Evolutionary conservation across 257 asterid genomes (phyloP).

Genomic region (Marsdenia floribunda): DNA sequence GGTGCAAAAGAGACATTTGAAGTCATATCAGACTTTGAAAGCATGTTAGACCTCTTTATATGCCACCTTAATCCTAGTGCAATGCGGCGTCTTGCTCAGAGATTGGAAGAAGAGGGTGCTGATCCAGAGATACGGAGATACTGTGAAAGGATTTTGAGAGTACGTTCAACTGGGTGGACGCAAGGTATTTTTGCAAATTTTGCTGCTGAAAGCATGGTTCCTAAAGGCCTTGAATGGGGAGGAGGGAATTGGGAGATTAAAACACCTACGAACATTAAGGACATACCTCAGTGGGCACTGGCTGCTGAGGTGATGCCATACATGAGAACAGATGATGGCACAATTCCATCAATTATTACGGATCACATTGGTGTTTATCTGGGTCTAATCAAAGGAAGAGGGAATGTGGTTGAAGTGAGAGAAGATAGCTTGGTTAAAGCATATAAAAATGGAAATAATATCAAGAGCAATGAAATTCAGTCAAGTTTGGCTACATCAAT

Average conservation of each 20-base stretch:
- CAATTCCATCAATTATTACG: constrained; percentile 88
- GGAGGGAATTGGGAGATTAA: constrained; percentile 99
- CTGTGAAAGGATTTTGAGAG: constrained; percentile 94
- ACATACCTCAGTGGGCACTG: constrained; percentile 97
- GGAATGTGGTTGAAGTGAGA: constrained; percentile 88
- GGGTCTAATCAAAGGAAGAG: constrained; percentile 95
- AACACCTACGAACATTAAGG: constrained; percentile 82
- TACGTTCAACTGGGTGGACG: constrained; percentile 98
- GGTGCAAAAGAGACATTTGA: constrained; percentile 98
- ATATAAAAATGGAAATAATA: constrained; percentile 51
- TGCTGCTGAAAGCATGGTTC: constrained; percentile 99
- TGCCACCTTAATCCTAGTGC: constrained; percentile 99
- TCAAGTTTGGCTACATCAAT: constrained; percentile 39
- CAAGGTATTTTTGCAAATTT: constrained; percentile 98
- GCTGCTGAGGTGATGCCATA: constrained; percentile 99
- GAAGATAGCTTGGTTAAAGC: constrained; percentile 87
- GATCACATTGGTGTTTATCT: constrained; percentile 98
- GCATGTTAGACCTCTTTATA: constrained; percentile 91
- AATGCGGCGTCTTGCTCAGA: constrained; percentile 95
- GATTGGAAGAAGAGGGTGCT: constrained; percentile 78
- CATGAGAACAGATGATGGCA: constrained; percentile 97
- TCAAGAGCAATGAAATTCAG: constrained; percentile 48
- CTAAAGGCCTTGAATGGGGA: constrained; percentile 99
- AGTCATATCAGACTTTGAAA: constrained; percentile 89
- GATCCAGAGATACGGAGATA: constrained; percentile 93